A percentile compares a stretch with the other conserved stretches of the same genome.
These are phyloP conservation scores for Cephaloascus albidus DNA, from an alignment of 805 yeast genomes.

Conservation along the genomic window DNA sequence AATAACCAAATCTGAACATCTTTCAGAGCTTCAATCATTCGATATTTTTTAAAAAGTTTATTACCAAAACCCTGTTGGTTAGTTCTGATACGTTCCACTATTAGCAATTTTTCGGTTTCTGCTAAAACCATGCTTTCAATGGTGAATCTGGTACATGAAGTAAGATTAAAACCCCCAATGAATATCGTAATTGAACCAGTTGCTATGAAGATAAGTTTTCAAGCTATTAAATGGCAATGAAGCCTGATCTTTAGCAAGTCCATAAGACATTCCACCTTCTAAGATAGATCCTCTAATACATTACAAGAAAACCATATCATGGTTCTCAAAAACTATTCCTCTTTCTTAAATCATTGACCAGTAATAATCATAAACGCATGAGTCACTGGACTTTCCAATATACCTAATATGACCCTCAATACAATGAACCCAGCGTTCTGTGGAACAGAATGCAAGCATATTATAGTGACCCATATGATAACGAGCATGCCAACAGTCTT, in stretches of 20 bases:
- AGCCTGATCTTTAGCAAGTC: no score
- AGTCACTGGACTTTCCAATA: slow-evolving; percentile 23
- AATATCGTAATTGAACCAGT: no score
- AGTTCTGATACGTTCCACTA: slow-evolving; percentile 20
- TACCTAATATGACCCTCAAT: slow-evolving; percentile 22
- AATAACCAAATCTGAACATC: slow-evolving; percentile 21
- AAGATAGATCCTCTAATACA: slow-evolving; percentile 17
- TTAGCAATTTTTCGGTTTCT: slow-evolving; percentile 20
- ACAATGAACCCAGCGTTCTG: slow-evolving; percentile 21
- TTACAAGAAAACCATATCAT: slow-evolving; percentile 17
- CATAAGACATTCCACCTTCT: slow-evolving; percentile 20
- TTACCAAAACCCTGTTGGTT: slow-evolving; percentile 29
- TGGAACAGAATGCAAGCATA: slow-evolving; percentile 30
- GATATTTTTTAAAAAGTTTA: slow-evolving; percentile 18
- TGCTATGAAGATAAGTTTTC: slow-evolving; percentile 13
- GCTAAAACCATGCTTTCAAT: slow-evolving; percentile 26
- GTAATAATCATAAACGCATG: slow-evolving; percentile 18
- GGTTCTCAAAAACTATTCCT: slow-evolving; percentile 21
- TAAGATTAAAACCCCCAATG: slow-evolving; percentile 7
- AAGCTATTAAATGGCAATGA: slow-evolving; percentile 13
- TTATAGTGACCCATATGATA: slow-evolving; percentile 9
- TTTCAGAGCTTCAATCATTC: slow-evolving; percentile 18
- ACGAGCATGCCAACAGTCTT: background rate
- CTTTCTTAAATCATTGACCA: slow-evolving; percentile 18
- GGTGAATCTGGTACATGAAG: slow-evolving; percentile 19